A percentile compares a stretch with the other conserved stretches of the same genome.
These are phyloP conservation scores for Umbelopsis vinacea DNA, from an alignment of 192 early-diverging fungal species.

Conservation along the genomic window DNA sequence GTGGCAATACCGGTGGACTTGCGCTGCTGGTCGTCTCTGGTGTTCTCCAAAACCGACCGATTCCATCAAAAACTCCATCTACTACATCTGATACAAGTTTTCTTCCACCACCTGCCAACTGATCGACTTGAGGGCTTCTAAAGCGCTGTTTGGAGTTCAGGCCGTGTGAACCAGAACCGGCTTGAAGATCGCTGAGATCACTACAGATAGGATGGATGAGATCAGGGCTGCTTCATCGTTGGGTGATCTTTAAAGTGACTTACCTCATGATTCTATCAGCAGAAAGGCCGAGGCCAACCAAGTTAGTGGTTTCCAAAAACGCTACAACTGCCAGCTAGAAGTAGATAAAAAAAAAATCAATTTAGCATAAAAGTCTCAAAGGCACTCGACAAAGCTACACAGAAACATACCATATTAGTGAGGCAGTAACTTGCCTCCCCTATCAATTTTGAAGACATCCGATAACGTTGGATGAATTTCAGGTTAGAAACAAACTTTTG, in stretches of 20 bases:
- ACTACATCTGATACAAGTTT: conserved; percentile 55
- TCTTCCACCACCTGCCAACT: conserved; percentile 33
- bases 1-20: background rate
- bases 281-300: conserved; percentile 49
- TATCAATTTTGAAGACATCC: conserved; percentile 38
- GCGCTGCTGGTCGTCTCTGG: conserved; percentile 1
- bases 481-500: conserved; percentile 72
- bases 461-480: conserved; percentile 59
- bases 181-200: conserved; percentile 25
- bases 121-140: conserved; percentile 13
- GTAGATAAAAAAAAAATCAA: background rate
- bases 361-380: background rate
- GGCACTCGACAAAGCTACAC: too few species aligned
- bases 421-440: conserved; percentile 55
- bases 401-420: conserved; percentile 52
- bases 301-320: conserved; percentile 52
- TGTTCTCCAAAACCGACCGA: conserved; percentile 44
- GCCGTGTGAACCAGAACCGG: background rate
- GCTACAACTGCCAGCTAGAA: conserved; percentile 50
- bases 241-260: background rate
- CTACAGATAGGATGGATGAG: conserved; percentile 9
- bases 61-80: conserved; percentile 52
- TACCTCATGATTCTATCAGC: conserved; percentile 52
- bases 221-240: background rate
- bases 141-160: background rate